Evolutionary conservation across 192 early-diverging fungal genomes (phyloP).

Genomic region (Backusella mclennaniae): DNA sequence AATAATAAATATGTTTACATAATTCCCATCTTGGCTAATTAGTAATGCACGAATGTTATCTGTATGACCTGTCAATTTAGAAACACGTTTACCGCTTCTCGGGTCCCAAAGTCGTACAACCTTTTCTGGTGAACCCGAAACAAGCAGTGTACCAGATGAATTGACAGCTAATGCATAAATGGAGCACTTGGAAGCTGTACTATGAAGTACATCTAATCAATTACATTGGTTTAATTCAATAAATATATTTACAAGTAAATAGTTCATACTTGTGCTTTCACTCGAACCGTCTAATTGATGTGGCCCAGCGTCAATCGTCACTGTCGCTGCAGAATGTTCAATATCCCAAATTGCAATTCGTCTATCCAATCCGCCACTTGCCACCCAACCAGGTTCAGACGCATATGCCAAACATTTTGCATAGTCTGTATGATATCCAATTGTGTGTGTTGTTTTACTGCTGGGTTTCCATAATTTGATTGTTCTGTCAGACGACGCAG

Average conservation of each 20-base stretch:
- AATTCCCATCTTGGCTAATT: constrained; percentile 84
- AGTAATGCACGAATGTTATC: constrained; percentile 91
- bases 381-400: constrained; percentile 68
- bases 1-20: constrained; percentile 43
- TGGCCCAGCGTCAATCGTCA: constrained; percentile 15
- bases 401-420: constrained; percentile 89
- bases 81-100: constrained; percentile 65
- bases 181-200: constrained; percentile 60
- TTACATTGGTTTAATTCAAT: too few species aligned
- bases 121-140: constrained; percentile 93
- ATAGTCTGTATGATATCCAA: constrained; percentile 90
- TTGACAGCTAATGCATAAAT: constrained; percentile 90
- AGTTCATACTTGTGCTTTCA: background rate
- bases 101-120: constrained; percentile 91
- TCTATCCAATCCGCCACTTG: constrained; percentile 89
- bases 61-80: constrained; percentile 88
- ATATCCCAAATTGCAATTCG: constrained; percentile 92
- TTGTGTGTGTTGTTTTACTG: constrained; percentile 49
- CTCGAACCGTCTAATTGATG: constrained; percentile 1
- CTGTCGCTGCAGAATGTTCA: constrained; percentile 40
- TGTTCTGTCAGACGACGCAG: constrained; percentile 91
- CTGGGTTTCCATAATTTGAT: constrained; percentile 75
- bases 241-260: background rate
- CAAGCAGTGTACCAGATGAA: constrained; percentile 73
- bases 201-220: constrained; percentile 41